These are phyloP conservation scores for Flaveria floridana DNA, from an alignment of 140 eudicot genomes.

Conservation along the genomic window DNA sequence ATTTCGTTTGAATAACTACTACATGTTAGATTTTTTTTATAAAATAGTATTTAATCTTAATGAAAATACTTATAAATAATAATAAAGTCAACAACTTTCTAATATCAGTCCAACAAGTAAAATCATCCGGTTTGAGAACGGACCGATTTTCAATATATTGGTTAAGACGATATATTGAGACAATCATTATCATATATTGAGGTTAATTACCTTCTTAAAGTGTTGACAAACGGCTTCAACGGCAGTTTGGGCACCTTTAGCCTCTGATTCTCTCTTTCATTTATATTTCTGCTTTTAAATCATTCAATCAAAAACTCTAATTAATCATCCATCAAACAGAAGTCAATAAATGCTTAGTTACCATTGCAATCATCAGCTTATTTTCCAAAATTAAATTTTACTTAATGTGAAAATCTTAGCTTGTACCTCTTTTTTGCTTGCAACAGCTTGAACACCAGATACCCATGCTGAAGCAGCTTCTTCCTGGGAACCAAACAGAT, in stretches of 20 bases:
- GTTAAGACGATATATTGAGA: neutral
- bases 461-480: conserved; percentile 62
- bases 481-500: conserved; percentile 47
- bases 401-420: neutral
- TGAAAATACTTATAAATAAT: too few relatives aligned
- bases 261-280: conserved; percentile 37
- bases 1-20: too few relatives aligned
- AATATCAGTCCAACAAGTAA: too few relatives aligned
- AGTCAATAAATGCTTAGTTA: neutral
- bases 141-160: too few relatives aligned
- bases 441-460: conserved; percentile 49
- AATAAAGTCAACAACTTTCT: too few relatives aligned
- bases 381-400: too few relatives aligned
- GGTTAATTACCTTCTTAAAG: conserved; percentile 37
- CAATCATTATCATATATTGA: neutral
- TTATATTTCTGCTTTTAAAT: too few relatives aligned
- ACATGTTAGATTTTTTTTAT: too few relatives aligned
- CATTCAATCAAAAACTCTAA: too few relatives aligned
- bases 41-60: too few relatives aligned
- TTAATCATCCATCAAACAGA: neutral
- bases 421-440: conserved; percentile 43
- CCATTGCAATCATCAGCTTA: neutral
- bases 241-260: conserved; percentile 49
- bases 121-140: too few relatives aligned
- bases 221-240: conserved; percentile 49